phyloP scores from a whole-genome alignment of 345 rosid genomes.

The Euphorbia peplus region DNA sequence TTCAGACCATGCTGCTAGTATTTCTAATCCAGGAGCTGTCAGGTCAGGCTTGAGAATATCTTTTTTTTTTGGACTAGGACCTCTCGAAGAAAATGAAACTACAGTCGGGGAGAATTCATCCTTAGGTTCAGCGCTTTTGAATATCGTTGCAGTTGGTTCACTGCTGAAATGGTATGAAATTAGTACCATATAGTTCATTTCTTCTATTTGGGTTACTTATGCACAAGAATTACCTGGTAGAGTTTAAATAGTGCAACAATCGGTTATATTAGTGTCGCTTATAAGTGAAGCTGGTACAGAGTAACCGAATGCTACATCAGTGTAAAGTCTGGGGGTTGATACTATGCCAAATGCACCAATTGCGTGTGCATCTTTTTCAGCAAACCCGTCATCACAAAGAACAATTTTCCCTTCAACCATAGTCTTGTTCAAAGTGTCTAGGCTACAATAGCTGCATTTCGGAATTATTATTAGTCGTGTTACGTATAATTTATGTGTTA shows the following conservation, averaged over 20 bases:
- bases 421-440: neutral
- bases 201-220: too few relatives aligned
- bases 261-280: neutral
- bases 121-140: neutral
- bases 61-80: slow-evolving; percentile 27
- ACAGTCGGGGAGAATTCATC: slow-evolving; percentile 26
- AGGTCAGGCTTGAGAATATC: slow-evolving; percentile 38
- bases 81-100: slow-evolving; percentile 31
- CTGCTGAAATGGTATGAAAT: slow-evolving; percentile 10
- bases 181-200: neutral
- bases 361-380: too few relatives aligned
- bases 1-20: slow-evolving; percentile 34
- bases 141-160: slow-evolving; percentile 31
- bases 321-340: too few relatives aligned
- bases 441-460: neutral
- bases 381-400: neutral
- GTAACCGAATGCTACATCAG: neutral
- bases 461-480: too few relatives aligned
- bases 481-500: too few relatives aligned
- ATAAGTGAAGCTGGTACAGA: neutral
- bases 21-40: slow-evolving; percentile 38
- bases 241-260: neutral
- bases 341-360: neutral
- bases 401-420: slow-evolving; percentile 11
- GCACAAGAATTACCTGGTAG: neutral